Conservation (phyloP, 2,329 filamentous ascomycete species). For the Ceratocystis harringtonii region DNA sequence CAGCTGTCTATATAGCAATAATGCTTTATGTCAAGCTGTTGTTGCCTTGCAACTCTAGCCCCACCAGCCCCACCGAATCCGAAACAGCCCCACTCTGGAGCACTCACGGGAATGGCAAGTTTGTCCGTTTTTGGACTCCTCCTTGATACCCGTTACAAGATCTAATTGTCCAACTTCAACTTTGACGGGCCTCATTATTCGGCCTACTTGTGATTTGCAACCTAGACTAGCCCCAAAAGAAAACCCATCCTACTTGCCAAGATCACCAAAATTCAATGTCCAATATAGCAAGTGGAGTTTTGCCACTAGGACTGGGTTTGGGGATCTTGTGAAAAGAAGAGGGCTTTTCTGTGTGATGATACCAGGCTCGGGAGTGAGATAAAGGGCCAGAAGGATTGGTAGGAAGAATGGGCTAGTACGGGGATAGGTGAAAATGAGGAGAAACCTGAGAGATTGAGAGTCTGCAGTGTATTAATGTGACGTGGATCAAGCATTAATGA, state of each 20-base stretch:
- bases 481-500: neutral
- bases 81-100: neutral
- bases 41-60: neutral
- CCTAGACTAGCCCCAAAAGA: neutral
- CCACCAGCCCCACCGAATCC: neutral
- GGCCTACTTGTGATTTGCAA: neutral
- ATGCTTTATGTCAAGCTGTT: no score
- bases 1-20: no score
- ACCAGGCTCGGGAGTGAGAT: neutral
- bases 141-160: neutral
- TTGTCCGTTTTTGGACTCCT: neutral
- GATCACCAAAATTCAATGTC: conserved; percentile 1
- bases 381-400: neutral
- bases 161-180: neutral
- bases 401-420: neutral
- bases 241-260: neutral
- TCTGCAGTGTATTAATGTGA: neutral
- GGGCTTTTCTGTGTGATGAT: neutral
- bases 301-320: neutral
- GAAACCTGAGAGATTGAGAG: neutral
- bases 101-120: neutral
- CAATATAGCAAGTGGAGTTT: neutral
- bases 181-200: neutral
- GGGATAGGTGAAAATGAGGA: neutral
- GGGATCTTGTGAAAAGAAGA: neutral